Evolutionary conservation across 208 protist genomes (phyloP).

Genomic region (Trichomonas gallinae): DNA sequence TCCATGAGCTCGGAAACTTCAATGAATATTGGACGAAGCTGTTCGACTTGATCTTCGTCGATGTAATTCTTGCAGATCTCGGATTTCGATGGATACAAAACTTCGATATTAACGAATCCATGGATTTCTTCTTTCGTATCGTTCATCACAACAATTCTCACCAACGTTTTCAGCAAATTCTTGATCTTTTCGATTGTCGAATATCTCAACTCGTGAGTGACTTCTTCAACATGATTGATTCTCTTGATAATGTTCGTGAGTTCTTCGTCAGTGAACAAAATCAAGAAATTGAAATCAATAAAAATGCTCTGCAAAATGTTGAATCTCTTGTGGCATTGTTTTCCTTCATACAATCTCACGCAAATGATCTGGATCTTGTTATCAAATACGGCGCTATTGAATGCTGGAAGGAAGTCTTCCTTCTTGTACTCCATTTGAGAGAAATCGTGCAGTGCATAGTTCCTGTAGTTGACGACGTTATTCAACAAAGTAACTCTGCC

Average conservation of each 20-base stretch:
- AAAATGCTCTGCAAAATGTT: not conserved
- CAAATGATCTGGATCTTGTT: not conserved
- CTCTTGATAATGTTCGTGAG: not conserved
- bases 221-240: not conserved
- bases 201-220: not conserved
- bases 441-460: not conserved
- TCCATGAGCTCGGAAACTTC: not conserved
- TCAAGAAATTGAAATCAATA: not conserved
- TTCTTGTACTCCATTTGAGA: not conserved
- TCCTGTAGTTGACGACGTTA: not conserved
- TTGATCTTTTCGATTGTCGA: not conserved
- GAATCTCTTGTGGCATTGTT: not conserved
- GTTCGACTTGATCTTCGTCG: not conserved
- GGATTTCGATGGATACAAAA: not conserved
- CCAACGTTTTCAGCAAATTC: not conserved
- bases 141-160: not conserved
- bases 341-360: not conserved
- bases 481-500: not conserved
- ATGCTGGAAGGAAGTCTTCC: not conserved
- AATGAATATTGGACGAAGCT: not conserved
- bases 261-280: not conserved
- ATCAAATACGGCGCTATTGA: not conserved
- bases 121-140: not conserved
- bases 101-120: not conserved
- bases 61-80: not conserved